Base-by-base conservation (phyloP, 2,329 filamentous ascomycete species). In the Cucurbitaria berberidis region DNA sequence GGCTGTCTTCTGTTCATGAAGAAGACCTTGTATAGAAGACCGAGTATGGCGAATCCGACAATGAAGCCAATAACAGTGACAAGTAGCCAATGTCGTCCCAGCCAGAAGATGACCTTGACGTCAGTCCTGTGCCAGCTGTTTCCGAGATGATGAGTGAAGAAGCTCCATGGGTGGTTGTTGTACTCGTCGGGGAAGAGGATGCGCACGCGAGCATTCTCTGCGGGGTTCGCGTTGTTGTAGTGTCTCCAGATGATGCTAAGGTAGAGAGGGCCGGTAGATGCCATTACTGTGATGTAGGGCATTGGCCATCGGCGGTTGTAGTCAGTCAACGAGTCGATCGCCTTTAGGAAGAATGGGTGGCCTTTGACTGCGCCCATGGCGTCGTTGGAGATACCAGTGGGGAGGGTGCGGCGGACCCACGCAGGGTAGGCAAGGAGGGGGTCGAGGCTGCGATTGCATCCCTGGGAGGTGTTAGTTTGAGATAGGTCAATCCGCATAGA, bases 381-480 rank as follows among this genome's bases (percentile, higher is more conserved):
- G 67, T 93, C 89, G 77, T 93, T 93, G 61, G 87, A 89, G 63
- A 93, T 90, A 57, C 89, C 89, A 1, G 89, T 93, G 2, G 90
- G 90, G 2, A 83, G 78, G 0, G 90, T 93, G 59, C 86, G 84
- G 60, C 88, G 85, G 13, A 89, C 80, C 83, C 86, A 90, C 36
- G 88, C 86, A 16, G 85, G 85, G 74, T 89, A 90, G 45, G 81
- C 80, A 51, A 89, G 84, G 13, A 89, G 81, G 47, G 87, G 86
- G 65, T 90, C 88, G 42, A 90, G 81, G 44, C 83, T 82, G 53
- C 86, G 83, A 62, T 86, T 83, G 78, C 88, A 91, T 63, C 88
- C 88, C 84, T 87, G 13, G 22, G 9, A 10, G 2, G 19, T 42
- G 41, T 59, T 30, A 54, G 45, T 44, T 27, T 34, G 47, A 63